Percentiles rank a stretch among this genome's conserved stretches.
Conservation (phyloP, 2,329 filamentous ascomycete genomes). For the Aureobasidium zeae region DNA sequence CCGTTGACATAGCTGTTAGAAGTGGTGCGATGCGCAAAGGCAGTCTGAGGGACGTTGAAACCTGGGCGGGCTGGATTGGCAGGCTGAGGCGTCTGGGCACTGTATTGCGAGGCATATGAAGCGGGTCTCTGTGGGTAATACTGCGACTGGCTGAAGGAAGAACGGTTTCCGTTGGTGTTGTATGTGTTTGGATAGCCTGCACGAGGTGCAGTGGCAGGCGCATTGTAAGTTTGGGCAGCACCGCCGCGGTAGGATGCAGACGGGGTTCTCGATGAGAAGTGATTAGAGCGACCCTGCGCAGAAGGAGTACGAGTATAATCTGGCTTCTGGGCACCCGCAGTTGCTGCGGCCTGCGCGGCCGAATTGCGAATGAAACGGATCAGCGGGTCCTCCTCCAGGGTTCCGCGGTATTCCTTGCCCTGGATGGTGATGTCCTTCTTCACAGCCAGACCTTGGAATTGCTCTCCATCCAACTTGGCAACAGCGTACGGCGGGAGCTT, state of each 20-base stretch:
- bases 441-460: slow-evolving; percentile 72
- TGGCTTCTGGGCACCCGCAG: not conserved
- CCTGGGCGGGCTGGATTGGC: slow-evolving; percentile 5
- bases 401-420: slow-evolving; percentile 63
- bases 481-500: slow-evolving; percentile 76
- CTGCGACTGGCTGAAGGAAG: slow-evolving; percentile 7
- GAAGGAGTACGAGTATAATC: slow-evolving; percentile 16
- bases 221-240: slow-evolving; percentile 6
- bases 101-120: slow-evolving; percentile 5
- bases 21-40: slow-evolving; percentile 11
- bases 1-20: slow-evolving; percentile 18
- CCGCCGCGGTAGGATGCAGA: slow-evolving; percentile 21
- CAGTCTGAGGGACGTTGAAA: slow-evolving; percentile 7
- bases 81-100: slow-evolving; percentile 8
- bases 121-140: slow-evolving; percentile 5
- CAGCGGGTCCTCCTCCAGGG: slow-evolving; percentile 72
- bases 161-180: not conserved
- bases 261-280: slow-evolving; percentile 20
- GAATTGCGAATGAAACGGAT: slow-evolving; percentile 34
- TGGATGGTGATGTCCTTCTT: slow-evolving; percentile 69
- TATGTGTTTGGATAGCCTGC: slow-evolving; percentile 7
- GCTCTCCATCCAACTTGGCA: slow-evolving; percentile 75
- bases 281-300: slow-evolving; percentile 7
- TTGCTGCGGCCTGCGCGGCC: slow-evolving; percentile 26
- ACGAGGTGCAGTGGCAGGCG: slow-evolving; percentile 10